A percentile compares a stretch with the other conserved stretches of the same genome.
Evolutionary conservation across 108 stramenopile species (phyloP).

Genomic region (Cyclotella atomus): DNA sequence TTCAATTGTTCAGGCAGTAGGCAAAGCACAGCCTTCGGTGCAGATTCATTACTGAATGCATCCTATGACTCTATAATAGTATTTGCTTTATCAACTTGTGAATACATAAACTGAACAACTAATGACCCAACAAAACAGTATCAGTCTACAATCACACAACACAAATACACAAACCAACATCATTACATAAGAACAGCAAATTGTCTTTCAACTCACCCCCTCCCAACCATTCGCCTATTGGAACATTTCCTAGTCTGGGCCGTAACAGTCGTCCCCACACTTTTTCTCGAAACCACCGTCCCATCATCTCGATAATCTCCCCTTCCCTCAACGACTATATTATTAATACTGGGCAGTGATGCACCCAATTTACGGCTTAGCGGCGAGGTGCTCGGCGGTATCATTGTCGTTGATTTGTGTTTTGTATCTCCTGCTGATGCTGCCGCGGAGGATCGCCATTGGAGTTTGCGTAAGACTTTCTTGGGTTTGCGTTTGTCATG

Average conservation of each 20-base stretch:
- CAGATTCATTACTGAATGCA: too few relatives aligned
- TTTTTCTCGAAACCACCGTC: not conserved
- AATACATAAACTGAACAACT: too few relatives aligned
- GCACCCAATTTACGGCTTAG: not conserved
- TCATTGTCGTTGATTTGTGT: not conserved
- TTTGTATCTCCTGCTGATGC: not conserved
- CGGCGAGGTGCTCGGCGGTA: conserved; percentile 7
- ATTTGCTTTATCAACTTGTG: too few relatives aligned
- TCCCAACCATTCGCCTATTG: too few relatives aligned
- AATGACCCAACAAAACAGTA: too few relatives aligned
- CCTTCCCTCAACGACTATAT: not conserved
- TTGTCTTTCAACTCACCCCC: too few relatives aligned
- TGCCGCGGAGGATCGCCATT: not conserved
- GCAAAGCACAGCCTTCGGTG: too few relatives aligned
- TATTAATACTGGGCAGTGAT: not conserved
- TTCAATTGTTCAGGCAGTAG: too few relatives aligned
- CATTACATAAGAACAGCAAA: too few relatives aligned
- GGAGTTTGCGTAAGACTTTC: not conserved
- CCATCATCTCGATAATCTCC: not conserved
- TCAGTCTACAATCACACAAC: too few relatives aligned
- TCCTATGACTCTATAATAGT: too few relatives aligned
- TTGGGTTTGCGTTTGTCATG: not conserved
- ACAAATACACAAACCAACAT: too few relatives aligned
- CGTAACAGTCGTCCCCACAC: not conserved
- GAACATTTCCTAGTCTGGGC: not conserved